Percentiles rank a stretch among this genome's conserved stretches.
Evolutionary conservation across 108 stramenopile genomes (phyloP).

Genomic region (Heterococcus sp.): DNA sequence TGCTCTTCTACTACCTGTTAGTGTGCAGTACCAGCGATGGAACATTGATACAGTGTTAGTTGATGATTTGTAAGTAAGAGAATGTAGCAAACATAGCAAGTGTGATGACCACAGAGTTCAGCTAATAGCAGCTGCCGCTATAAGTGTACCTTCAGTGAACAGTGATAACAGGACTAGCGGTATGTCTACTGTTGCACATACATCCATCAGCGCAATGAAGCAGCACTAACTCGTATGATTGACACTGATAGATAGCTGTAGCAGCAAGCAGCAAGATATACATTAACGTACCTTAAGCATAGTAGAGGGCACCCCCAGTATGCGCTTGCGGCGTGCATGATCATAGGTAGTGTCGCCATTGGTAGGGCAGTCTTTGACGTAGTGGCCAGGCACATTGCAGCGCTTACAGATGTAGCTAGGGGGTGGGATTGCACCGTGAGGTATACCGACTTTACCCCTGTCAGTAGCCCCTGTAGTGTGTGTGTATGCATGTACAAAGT

Average conservation of each 20-base stretch:
- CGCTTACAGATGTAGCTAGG: conserved; percentile 26
- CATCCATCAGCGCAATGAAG: too few relatives aligned
- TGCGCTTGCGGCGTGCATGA: conserved; percentile 12
- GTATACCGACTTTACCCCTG: not conserved
- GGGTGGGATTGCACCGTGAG: not conserved
- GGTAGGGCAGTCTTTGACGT: conserved; percentile 36
- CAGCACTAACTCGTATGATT: too few relatives aligned
- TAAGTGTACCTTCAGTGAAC: too few relatives aligned
- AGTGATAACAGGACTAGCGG: too few relatives aligned
- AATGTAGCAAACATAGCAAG: too few relatives aligned
- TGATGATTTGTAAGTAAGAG: too few relatives aligned
- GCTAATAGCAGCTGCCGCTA: too few relatives aligned
- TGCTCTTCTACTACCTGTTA: conserved; percentile 1
- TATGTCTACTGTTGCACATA: too few relatives aligned
- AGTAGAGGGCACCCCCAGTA: conserved; percentile 20
- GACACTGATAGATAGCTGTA: too few relatives aligned
- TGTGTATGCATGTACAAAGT: not conserved
- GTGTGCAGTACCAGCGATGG: not conserved
- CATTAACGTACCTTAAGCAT: conserved; percentile 24
- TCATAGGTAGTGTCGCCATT: conserved; percentile 9
- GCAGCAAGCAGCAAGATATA: not conserved
- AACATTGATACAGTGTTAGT: too few relatives aligned
- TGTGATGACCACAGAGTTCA: too few relatives aligned
- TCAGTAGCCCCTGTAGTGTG: not conserved
- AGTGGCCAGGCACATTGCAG: conserved; percentile 30